Percentiles rank a stretch among this genome's conserved stretches.
Conservation (phyloP, 768 basidiomycete species). For the Panellus pusillus region DNA sequence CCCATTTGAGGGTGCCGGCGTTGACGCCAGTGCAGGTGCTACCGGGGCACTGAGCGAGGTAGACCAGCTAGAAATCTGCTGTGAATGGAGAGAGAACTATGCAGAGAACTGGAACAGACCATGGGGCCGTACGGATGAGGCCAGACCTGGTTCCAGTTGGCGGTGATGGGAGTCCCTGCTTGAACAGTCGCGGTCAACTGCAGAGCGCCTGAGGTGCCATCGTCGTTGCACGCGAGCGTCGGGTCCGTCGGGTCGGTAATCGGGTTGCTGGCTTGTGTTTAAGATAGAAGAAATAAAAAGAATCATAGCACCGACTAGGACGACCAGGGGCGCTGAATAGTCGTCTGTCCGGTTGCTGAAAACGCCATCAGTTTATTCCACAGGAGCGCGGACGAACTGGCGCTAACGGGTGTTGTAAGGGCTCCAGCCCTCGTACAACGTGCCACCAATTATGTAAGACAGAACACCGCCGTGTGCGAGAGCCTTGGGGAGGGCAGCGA, state of each 20-base stretch:
- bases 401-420: conserved; percentile 39
- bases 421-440: conserved; percentile 41
- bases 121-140: conserved; percentile 45
- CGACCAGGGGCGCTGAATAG: conserved; percentile 45
- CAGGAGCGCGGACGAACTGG: not conserved
- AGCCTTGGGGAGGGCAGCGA: conserved; percentile 30
- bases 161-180: conserved; percentile 43
- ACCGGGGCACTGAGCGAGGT: conserved; percentile 47
- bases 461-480: conserved; percentile 47
- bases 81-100: not conserved
- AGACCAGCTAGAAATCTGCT: conserved; percentile 33
- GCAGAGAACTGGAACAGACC: conserved; percentile 25
- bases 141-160: conserved; percentile 49
- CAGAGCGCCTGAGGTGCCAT: conserved; percentile 39
- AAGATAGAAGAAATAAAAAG: not conserved
- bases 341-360: conserved; percentile 36
- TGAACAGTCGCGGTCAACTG: conserved; percentile 42
- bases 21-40: conserved; percentile 41
- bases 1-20: conserved; percentile 42
- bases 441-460: conserved; percentile 38
- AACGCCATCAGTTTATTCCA: not conserved
- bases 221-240: conserved; percentile 47
- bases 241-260: conserved; percentile 38
- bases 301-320: conserved; percentile 34
- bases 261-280: conserved; percentile 35